Base-by-base conservation (phyloP, 352 stramenopile species). In the Globisporangium spinosum region DNA sequence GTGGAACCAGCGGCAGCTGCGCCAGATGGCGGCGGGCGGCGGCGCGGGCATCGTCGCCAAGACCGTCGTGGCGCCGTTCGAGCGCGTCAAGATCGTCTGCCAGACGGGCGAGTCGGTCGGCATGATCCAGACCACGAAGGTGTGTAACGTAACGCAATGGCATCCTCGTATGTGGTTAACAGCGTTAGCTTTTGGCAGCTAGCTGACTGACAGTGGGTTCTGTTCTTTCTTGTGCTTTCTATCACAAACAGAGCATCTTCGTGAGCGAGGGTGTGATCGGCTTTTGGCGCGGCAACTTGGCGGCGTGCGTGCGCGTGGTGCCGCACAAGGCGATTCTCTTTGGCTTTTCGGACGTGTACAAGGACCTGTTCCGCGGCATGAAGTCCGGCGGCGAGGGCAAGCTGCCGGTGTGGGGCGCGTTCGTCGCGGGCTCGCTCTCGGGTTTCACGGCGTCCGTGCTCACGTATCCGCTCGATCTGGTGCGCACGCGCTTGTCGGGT, bases 331-430 rank as follows among this genome's bases (percentile, higher is more conserved):
- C 83, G 5, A 75, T 94, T 13, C 77, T 93, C 56, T 97, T 97
- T 69, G 85, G 79, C 49, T 95, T 87, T 62, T 94, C 88, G 27
- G 89, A 97, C 76, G 79, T 89, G 13, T 97, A 95, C 77, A 96
- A 96, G 71, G 84, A 93, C 56, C 45, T 88, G 6, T 85, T 95
- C 67, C 75, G 81, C 12, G 67, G 62, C 3, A 68, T 76, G 62
- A 63, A 85, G 62, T 32, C 65, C 2, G 60, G 61, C 0, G 69
- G 68, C 6, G 65, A 68, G 1, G 65, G 68, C 59, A 29, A 76
- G 60, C 70, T 90, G 38, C 83, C 82, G 0, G 53, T 67, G 0
- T 90, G 83, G 75, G 80, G 85, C 0, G 71, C 82, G 7, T 97
- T 97, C 57, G 70, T 78, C 2, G 72, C 87, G 0, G 89, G 89